Base-by-base conservation (phyloP, 192 early-diverging fungal genomes). In the Coemansia asiatica region DNA sequence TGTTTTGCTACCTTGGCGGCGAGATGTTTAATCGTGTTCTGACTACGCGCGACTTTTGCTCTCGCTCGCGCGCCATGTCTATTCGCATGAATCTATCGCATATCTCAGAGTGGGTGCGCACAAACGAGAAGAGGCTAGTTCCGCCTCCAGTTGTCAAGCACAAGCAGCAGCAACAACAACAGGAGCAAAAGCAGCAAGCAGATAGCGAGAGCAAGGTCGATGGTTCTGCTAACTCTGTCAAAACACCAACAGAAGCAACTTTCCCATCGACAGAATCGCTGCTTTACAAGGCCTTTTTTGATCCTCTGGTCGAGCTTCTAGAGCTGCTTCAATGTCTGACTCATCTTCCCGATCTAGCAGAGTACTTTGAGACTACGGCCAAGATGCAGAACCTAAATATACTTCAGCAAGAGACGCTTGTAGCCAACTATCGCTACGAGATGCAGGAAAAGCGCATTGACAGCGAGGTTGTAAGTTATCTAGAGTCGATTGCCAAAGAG, bases 21-120 rank as follows among this genome's bases (percentile, higher is more conserved):
- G 90, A 89, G 71, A 66, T 91, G 35, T 95, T 98, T 69, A 98
- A 98, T 77, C 86, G 86, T 15, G 90, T 98, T 68, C 76, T 98
- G 65, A 85, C 85, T 0, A 87, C 86, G 44, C 88, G 86, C 31
- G 89, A 92, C 57, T 84, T 88, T 59, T 75, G 89, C 64, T 88
- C 89, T 60, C 91, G 94, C 12, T 85, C 86, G 19, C 89, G 88
- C 53, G 94, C 96, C 2, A 82, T 93, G 60, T 92, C 90, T 75
- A 89, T 95, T 6, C 89, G 89, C 21, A 87, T 93, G 79, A 98
- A 95, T 66, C 62, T 95, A 36, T 88, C 88, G 8, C 79, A 85
- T 23, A 60, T 95, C 13, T 91, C 90, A 60, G 91, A 94, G 53
- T 97, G 95, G 95, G 86, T 93, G 19, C 87, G 90, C 28, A 67